Evolutionary conservation across 2,329 filamentous ascomycete species (phyloP).

Genomic region (Diaporthe caulivora): DNA sequence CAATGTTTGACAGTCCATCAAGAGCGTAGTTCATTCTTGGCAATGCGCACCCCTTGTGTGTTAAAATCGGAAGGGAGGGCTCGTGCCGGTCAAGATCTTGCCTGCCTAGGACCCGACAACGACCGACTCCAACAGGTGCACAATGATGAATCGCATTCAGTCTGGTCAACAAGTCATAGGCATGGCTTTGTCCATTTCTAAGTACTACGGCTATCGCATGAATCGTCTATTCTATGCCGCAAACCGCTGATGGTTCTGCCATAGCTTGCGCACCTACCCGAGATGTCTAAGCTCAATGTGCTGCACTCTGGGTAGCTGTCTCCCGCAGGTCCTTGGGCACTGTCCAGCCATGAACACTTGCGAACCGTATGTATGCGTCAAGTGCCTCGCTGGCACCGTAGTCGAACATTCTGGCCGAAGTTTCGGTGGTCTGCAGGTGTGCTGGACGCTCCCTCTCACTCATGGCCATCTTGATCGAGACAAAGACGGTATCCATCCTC

Average conservation of each 20-base stretch:
- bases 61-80: too few relatives aligned
- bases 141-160: neutral
- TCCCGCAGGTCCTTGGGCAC: constrained; percentile 73
- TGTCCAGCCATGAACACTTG: constrained; percentile 77
- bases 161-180: neutral
- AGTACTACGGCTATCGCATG: neutral
- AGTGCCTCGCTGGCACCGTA: constrained; percentile 80
- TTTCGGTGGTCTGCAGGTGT: constrained; percentile 62
- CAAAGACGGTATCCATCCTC: constrained; percentile 81
- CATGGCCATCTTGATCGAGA: constrained; percentile 85
- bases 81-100: neutral
- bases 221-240: neutral
- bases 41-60: too few relatives aligned
- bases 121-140: neutral
- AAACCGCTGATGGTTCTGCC: too few relatives aligned
- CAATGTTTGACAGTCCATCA: neutral
- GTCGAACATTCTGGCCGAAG: constrained; percentile 50
- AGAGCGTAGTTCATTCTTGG: neutral
- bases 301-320: constrained; percentile 50
- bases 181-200: neutral
- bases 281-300: neutral
- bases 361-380: constrained; percentile 79
- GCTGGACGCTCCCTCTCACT: constrained; percentile 79
- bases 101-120: neutral
- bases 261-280: neutral